phyloP scores from a whole-genome alignment of 306 rosid species.

The Trifolium fragiferum region DNA sequence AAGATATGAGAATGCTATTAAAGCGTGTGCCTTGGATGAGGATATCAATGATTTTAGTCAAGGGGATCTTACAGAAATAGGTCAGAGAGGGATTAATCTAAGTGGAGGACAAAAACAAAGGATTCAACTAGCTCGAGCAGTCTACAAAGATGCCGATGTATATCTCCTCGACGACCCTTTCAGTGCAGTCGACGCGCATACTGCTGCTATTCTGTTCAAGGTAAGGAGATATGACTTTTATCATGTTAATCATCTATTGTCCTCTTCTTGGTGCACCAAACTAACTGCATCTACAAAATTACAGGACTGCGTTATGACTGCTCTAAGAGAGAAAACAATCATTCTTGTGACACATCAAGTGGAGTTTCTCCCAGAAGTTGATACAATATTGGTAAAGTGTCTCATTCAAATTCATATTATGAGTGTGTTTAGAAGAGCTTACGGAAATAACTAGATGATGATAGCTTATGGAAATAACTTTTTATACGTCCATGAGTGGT shows the following conservation, averaged over 20 bases:
- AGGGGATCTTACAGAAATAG: not conserved
- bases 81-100: not conserved
- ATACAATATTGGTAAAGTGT: not conserved
- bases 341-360: not conserved
- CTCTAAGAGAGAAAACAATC: not conserved
- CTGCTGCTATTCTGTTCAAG: slow-evolving; percentile 67
- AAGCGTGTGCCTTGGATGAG: slow-evolving; percentile 65
- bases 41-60: not conserved
- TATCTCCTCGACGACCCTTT: not conserved
- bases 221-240: slow-evolving; percentile 38
- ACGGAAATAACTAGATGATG: too few species aligned
- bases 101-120: slow-evolving; percentile 29
- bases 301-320: not conserved
- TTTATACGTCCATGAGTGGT: too few species aligned
- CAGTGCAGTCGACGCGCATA: slow-evolving; percentile 56
- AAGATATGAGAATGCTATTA: slow-evolving; percentile 63
- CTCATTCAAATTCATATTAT: too few species aligned
- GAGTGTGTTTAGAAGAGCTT: not conserved
- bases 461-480: too few species aligned
- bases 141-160: not conserved
- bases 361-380: not conserved
- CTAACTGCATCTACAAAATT: not conserved
- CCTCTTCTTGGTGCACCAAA: not conserved
- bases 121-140: slow-evolving; percentile 39
- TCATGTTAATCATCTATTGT: not conserved